These are phyloP conservation scores for Dictyophora rubrovolvata DNA, from an alignment of 768 basidiomycete genomes.

Conservation along the genomic window DNA sequence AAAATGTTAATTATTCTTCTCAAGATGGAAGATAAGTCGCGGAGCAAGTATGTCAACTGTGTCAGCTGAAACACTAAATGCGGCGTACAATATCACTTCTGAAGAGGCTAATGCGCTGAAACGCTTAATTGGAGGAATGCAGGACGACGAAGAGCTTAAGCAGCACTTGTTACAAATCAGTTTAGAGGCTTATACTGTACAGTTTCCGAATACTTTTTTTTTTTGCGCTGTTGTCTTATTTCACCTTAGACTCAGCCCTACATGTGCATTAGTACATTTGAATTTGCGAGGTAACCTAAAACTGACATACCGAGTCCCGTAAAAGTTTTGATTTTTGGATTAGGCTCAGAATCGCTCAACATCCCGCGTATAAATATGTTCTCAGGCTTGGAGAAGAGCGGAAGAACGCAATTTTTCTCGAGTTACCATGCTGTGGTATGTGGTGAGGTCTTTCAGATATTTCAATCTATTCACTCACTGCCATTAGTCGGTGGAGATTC, in stretches of 20 bases:
- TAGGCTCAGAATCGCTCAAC: slow-evolving; percentile 8
- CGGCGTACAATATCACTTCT: not conserved
- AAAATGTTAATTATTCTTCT: too few relatives aligned
- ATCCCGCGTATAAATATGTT: slow-evolving; percentile 16
- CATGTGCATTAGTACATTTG: slow-evolving; percentile 18
- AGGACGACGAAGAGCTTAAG: slow-evolving; percentile 20
- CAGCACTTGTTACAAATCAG: slow-evolving; percentile 25
- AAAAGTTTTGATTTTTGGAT: not conserved
- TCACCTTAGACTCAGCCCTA: slow-evolving; percentile 18
- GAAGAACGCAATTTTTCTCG: slow-evolving; percentile 28
- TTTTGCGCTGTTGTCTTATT: slow-evolving; percentile 2
- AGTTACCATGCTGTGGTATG: slow-evolving; percentile 36
- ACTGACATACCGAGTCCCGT: not conserved
- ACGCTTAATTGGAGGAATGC: slow-evolving; percentile 14
- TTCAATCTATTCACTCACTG: not conserved
- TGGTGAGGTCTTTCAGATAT: not conserved
- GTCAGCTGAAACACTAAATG: not conserved
- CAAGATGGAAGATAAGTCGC: too few relatives aligned
- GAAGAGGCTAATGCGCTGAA: not conserved
- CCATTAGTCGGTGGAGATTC: slow-evolving; percentile 26
- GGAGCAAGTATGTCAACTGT: too few relatives aligned
- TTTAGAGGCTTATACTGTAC: slow-evolving; percentile 22
- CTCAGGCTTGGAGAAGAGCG: slow-evolving; percentile 28
- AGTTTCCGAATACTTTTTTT: not conserved
- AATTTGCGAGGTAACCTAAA: slow-evolving; percentile 16